A percentile compares a stretch with the other conserved stretches of the same genome.
Conservation (phyloP, 208 protist species). For the Kentomonas sorsogonicus region DNA sequence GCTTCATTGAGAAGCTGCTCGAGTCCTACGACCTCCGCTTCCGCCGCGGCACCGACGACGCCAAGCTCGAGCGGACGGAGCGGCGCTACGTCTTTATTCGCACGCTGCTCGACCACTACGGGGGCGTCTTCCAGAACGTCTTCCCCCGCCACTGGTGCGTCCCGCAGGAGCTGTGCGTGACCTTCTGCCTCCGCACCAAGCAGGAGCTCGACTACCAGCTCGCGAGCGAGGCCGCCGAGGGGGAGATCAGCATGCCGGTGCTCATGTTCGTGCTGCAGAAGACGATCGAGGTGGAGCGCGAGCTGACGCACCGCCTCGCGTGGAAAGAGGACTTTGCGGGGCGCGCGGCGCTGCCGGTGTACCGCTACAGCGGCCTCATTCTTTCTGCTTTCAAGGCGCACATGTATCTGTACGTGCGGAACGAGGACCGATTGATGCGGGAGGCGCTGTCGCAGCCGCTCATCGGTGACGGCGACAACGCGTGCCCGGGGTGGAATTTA, state of each 20-base stretch:
- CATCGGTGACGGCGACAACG: slow-evolving; percentile 66
- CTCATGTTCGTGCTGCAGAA: slow-evolving; percentile 89
- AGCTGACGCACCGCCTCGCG: slow-evolving; percentile 76
- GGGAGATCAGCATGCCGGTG: slow-evolving; percentile 85
- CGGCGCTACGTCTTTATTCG: slow-evolving; percentile 89
- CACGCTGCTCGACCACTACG: slow-evolving; percentile 72
- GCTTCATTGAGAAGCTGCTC: slow-evolving; percentile 83
- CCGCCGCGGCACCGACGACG: slow-evolving; percentile 77
- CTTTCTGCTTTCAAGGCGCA: slow-evolving; percentile 76
- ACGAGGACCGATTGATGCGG: slow-evolving; percentile 81
- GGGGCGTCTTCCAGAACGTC: slow-evolving; percentile 66
- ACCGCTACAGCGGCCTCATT: slow-evolving; percentile 82
- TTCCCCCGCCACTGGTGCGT: slow-evolving; percentile 91
- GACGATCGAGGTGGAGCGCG: slow-evolving; percentile 91
- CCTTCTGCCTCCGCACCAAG: slow-evolving; percentile 90
- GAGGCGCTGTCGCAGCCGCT: slow-evolving; percentile 77
- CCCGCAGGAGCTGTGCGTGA: slow-evolving; percentile 85
- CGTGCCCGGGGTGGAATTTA: slow-evolving; percentile 72
- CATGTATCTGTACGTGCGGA: slow-evolving; percentile 75
- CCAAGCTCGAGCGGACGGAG: slow-evolving; percentile 86
- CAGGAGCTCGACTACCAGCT: slow-evolving; percentile 80
- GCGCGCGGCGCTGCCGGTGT: slow-evolving; percentile 50
- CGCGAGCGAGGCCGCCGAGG: slow-evolving; percentile 33
- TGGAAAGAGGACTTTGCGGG: slow-evolving; percentile 71
- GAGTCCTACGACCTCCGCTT: slow-evolving; percentile 84